Base-by-base conservation (phyloP, 176 grass and related monocot genomes). In the Saccharum spontaneum region DNA sequence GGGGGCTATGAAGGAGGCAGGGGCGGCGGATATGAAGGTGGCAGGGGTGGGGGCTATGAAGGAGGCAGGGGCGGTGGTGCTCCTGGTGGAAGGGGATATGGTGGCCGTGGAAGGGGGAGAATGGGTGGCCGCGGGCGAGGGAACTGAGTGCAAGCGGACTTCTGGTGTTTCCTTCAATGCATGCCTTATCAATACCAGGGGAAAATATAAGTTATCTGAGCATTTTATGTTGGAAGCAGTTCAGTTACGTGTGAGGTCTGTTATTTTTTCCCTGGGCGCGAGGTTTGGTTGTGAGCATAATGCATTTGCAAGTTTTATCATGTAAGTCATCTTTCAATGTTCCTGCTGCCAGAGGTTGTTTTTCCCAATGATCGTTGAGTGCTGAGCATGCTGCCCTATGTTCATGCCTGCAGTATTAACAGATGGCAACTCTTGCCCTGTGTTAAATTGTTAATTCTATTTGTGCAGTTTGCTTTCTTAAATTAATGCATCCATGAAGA, bases 301-400 rank as follows among this genome's bases (percentile, higher is more conserved):
- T 89, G 83, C 82, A 75, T 86, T 75, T 75, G 73, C 67, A 55
- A 70, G 83, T 68, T 86, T 68, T 83, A 83, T 89, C 87, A 36
- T 92, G 83, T 88, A 60, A 50, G 74, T 79, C 82, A 83, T 78
- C 73, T 79, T 88, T 88, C 28, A 60, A 59, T 85, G 79, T 75
- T 79, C 78, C 81, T 64, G 79, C 74, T 65, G 86, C 74, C 23
- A 61, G 48, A 89, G 68, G 74, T 80, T 86, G 69, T 89, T 92
- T 92, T 89, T 89, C 79, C 79, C 87, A 70, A 86, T 89, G 83
- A 69, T 83, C 31, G 37, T 75, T 79, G 79, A 88, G 79, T 89
- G 86, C 87, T 89, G 73, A 92, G 87, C 90, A 83, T 86, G 90
- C 79, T 84, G 89, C 62, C 59, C 39, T 80, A 89, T 91, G 89